These are phyloP conservation scores for Umbilicus rupestris DNA, from an alignment of 164 flowering plant species.

Conservation along the genomic window DNA sequence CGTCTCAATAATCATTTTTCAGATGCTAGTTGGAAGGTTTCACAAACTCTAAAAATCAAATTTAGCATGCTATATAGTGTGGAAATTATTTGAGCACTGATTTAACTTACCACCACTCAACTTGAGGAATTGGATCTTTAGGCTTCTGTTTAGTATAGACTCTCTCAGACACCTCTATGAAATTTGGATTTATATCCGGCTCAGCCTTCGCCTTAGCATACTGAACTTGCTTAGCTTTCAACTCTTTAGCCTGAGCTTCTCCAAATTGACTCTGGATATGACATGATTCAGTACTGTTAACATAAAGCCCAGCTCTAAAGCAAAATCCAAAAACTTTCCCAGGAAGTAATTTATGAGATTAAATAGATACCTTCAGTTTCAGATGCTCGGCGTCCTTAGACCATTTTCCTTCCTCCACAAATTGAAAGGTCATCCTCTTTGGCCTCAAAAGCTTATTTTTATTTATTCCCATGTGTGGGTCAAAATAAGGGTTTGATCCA, in stretches of 20 bases:
- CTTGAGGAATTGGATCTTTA: conserved; percentile 79
- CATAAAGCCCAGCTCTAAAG: background rate
- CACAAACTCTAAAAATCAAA: background rate
- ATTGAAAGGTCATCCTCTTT: conserved; percentile 78
- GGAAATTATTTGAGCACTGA: background rate
- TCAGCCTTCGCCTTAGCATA: conserved; percentile 85
- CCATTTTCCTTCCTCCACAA: conserved; percentile 99
- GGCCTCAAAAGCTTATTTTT: conserved; percentile 81
- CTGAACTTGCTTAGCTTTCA: conserved; percentile 82
- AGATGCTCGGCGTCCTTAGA: conserved; percentile 79
- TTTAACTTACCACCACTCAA: conserved; percentile 88
- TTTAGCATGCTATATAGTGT: conserved; percentile 10
- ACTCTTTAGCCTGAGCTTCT: conserved; percentile 92
- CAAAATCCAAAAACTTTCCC: background rate
- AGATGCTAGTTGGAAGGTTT: background rate
- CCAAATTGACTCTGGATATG: conserved; percentile 78
- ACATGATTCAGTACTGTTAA: background rate
- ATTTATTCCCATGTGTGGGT: conserved; percentile 75
- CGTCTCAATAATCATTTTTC: background rate
- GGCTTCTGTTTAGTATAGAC: conserved; percentile 65
- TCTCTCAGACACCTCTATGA: conserved; percentile 91
- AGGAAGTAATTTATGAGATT: background rate
- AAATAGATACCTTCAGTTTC: conserved; percentile 59
- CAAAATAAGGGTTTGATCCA: conserved; percentile 81
- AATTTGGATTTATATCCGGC: conserved; percentile 88